Base-by-base conservation (phyloP, 140 eudicot genomes). In the Senecio squalidus region DNA sequence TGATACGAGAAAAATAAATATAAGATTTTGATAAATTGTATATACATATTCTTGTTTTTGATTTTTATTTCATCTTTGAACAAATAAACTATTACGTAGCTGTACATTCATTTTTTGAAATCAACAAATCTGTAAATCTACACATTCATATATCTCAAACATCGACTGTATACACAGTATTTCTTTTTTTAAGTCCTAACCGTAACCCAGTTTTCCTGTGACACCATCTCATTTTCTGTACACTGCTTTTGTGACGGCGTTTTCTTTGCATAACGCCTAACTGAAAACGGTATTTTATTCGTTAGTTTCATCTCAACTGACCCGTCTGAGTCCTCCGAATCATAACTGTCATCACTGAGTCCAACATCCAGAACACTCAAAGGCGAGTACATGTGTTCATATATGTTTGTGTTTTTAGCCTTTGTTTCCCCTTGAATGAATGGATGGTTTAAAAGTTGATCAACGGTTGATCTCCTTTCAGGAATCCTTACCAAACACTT, bases 401-500 rank as follows among this genome's bases (percentile, higher is more conserved):
- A 27, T 14, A 6, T 24, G 60, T 34, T 26, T n/a, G 5, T 9
- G 55, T 33, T 67, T 53, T 20, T 31, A 36, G 45, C 30, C 30
- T 52, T 61, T 0, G 39, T 7, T 43, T 63, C 64, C 0, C 75
- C 76, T 5, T 48, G 60, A 36, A 88, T 62, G 62, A 88, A 88
- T 0, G 88, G 91, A 58, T 88, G 94, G 14, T 58, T 40, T 22
- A 88, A 78, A 29, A 88, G 70, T 1, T 64, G 64, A 22, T 74
- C 77, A 24, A 73, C 67, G 0, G 77, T 74, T 67, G 77, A 74
- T 72, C 96, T 78, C 45, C 44, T 60, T 31, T 76, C 56, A 0
- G 84, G 81, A 33, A 62, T 55, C 69, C 88, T 79, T 41, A 71
- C 78, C 31, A 88, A 58, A 62, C 96, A 88, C 49, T 76, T 84